Evolutionary conservation across 2,329 filamentous ascomycete genomes (phyloP), one percentile per base, ranked within the genome.

Genomic region (Aspergillus texensis): DNA sequence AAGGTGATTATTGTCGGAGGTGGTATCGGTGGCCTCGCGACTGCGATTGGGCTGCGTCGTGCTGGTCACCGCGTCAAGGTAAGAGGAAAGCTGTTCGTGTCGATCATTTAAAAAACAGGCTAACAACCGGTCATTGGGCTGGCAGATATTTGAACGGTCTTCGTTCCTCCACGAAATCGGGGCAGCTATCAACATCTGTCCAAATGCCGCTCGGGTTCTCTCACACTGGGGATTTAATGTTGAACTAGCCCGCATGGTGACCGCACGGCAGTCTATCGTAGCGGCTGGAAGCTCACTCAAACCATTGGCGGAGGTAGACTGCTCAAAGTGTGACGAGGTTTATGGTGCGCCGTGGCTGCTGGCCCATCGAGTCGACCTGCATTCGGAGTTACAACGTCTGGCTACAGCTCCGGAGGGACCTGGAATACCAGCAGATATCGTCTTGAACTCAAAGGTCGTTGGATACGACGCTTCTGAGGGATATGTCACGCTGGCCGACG

Each of bases 151-250:
- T 21, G 63, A 65, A 52, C 61, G 61, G 3, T 65, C 63, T 0
- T 58, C 58, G 12, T 57, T 66, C 8, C 58, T 62, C 36, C 58
- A 57, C 39, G 73, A 76, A 62, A 68, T 73, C 28, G 73, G 74
- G 26, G 74, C 74, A 2, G 74, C 73, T 3, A 67, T 75, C 21
- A 63, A 69, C 12, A 62, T 75, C 43, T 64, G 68, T 19, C 73
- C 73, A 1, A 76, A 76, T 57, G 74, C 70, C 16, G 65, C 63
- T 4, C 66, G 63, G 14, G 65, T 74, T 30, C 66, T 75, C 24
- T 41, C 62, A 34, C 45, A 67, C 24, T 71, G 71, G 69, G 71
- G 71, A 0, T 75, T 75, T 32, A 68, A 74, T 46, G n/a, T 24
- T 8, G 43, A 46, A 21, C n/a, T 21, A 12, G 43, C 43, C 11